phyloP scores from a whole-genome alignment of 2,329 filamentous ascomycete species.

The Ascomycota sp. region DNA sequence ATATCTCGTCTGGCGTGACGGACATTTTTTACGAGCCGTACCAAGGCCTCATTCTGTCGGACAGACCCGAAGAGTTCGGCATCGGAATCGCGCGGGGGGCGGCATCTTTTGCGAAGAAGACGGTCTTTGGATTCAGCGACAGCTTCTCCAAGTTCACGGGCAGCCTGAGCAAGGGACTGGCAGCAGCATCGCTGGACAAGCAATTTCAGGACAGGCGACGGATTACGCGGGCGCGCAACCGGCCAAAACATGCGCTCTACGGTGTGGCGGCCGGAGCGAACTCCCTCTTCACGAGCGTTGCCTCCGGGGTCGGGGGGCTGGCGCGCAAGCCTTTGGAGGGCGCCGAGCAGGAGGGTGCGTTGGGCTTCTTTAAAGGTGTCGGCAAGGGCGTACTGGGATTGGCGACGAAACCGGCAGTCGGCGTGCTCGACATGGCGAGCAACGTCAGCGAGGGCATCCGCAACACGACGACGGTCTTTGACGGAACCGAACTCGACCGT shows the following conservation, averaged over 20 bases:
- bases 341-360: slow-evolving; percentile 79
- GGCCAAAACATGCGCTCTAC: slow-evolving; percentile 91
- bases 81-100: slow-evolving; percentile 90
- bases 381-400: slow-evolving; percentile 84
- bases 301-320: slow-evolving; percentile 79
- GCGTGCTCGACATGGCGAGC: slow-evolving; percentile 86
- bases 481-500: slow-evolving; percentile 79
- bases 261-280: slow-evolving; percentile 90
- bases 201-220: slow-evolving; percentile 93
- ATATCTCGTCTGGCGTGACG: slow-evolving; percentile 84
- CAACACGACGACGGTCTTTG: slow-evolving; percentile 96
- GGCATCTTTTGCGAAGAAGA: slow-evolving; percentile 94
- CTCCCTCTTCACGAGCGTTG: slow-evolving; percentile 77
- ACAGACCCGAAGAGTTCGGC: slow-evolving; percentile 83
- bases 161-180: slow-evolving; percentile 86
- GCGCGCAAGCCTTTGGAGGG: slow-evolving; percentile 87
- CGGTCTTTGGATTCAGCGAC: slow-evolving; percentile 89
- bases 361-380: slow-evolving; percentile 92
- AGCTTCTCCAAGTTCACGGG: slow-evolving; percentile 96
- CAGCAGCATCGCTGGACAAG: slow-evolving; percentile 88
- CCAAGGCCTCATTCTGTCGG: slow-evolving; percentile 88
- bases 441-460: slow-evolving; percentile 94
- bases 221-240: slow-evolving; percentile 77
- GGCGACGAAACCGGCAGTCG: slow-evolving; percentile 92
- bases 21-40: slow-evolving; percentile 99